Base-by-base conservation (phyloP, 257 asterid genomes). In the Misopates orontium region DNA sequence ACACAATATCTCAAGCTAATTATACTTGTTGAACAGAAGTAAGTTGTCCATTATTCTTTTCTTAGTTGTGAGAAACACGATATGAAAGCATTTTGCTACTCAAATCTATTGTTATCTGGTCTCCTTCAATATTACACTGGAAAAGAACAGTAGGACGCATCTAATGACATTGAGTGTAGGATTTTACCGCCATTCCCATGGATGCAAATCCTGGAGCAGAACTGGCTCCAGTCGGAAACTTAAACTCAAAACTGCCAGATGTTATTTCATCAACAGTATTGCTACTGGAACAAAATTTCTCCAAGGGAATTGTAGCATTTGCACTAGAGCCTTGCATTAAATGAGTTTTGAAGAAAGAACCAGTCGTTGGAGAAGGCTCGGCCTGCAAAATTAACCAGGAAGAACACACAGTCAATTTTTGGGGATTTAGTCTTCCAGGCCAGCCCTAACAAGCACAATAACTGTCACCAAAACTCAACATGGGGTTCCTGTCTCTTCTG, bases 281-380 rank as follows among this genome's bases (percentile, higher is more conserved):
- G 70, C 73, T 67, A 70, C 62, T 49, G 62, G 90, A 68, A 59
- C 64, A 62, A 64, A 44, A 71, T 73, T 77, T 84, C 59, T 72
- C 81, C 44, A 80, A 53, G 13, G 79, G 70, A 64, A 80, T 59
- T 10, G 79, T 77, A 18, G 87, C 64, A 70, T 76, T 81, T 62
- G 75, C 82, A 73, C 82, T 70, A 70, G 90, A 80, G 60, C 82
- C 78, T 79, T 81, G 96, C 95, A 86, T 83, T 73, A 78, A 60
- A 65, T 83, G 94, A 74, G 82, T 72, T 69, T 82, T 79, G 78
- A 84, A 90, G 80, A 90, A 79, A 62, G 97, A 87, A 42, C 99
- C 99, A 14, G 97, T 93, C 50, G 99, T 93, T 47, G 99, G 99
- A 75, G 99, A 93, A 70, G 95, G 97, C 80, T 93, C 99, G 58